Evolutionary conservation across 768 basidiomycete genomes (phyloP).

Genomic region (Chiua virens): DNA sequence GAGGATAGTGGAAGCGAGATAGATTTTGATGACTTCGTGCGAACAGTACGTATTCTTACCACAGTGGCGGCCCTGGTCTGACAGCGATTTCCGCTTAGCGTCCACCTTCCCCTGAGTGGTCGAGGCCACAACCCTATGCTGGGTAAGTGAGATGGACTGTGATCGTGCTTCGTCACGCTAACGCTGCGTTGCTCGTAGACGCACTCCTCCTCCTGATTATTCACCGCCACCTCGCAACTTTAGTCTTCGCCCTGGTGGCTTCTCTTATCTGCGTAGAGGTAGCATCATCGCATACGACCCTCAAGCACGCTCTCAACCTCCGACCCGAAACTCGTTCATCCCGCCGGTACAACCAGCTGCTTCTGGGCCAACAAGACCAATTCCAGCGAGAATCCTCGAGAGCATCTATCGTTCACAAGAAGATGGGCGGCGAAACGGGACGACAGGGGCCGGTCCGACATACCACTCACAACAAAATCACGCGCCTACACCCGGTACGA

Average conservation of each 20-base stretch:
- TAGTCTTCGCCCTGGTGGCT: conserved; percentile 11
- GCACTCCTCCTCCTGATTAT: conserved; percentile 25
- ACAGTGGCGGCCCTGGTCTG: not conserved
- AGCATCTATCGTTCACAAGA: conserved; percentile 23
- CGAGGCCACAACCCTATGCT: conserved; percentile 25
- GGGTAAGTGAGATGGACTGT: conserved; percentile 13
- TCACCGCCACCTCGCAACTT: conserved; percentile 19
- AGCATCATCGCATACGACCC: conserved; percentile 3
- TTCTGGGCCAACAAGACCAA: conserved; percentile 9
- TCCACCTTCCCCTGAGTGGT: conserved; percentile 27
- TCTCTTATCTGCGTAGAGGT: conserved; percentile 16
- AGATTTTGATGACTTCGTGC: conserved; percentile 23
- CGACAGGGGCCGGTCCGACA: conserved; percentile 6
- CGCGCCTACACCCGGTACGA: not conserved
- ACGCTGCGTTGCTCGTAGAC: conserved; percentile 9
- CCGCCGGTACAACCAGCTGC: conserved; percentile 8
- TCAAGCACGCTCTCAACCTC: conserved; percentile 6
- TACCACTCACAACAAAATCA: conserved; percentile 11
- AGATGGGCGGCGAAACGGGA: conserved; percentile 21
- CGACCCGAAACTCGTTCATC: conserved; percentile 11
- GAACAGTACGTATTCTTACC: conserved; percentile 8
- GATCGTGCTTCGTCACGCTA: not conserved
- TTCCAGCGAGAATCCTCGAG: conserved; percentile 22
- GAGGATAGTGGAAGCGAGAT: conserved; percentile 31
- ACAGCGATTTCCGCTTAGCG: conserved; percentile 12